Evolutionary conservation across 164 flowering plant species (phyloP).

Genomic region (Platanus orientalis): DNA sequence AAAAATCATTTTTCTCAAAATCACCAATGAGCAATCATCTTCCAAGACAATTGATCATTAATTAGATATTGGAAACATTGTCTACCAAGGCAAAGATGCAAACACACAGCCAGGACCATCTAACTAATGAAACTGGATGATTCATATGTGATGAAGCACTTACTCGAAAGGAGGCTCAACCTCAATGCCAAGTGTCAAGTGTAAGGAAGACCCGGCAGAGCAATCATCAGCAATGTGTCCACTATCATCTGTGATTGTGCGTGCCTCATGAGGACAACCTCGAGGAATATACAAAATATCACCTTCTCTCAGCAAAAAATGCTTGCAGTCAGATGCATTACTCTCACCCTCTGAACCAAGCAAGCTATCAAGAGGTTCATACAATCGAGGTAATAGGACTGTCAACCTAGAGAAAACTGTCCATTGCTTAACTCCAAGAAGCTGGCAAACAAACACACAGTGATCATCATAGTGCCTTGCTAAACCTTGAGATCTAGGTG

Average conservation of each 20-base stretch:
- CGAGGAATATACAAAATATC: constrained; percentile 78
- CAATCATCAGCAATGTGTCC: constrained; percentile 14
- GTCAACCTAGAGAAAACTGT: constrained; percentile 27
- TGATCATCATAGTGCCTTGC: constrained; percentile 77
- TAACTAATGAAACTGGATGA: background rate
- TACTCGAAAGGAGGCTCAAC: constrained; percentile 86
- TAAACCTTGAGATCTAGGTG: constrained; percentile 73
- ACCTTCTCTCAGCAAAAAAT: constrained; percentile 57
- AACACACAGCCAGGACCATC: background rate
- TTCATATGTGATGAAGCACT: constrained; percentile 24
- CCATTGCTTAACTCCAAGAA: constrained; percentile 63
- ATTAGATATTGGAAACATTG: background rate
- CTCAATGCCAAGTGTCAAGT: constrained; percentile 71
- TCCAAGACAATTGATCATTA: no score
- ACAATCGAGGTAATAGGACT: constrained; percentile 58
- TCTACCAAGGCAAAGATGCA: background rate
- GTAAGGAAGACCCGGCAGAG: constrained; percentile 47
- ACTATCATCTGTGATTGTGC: constrained; percentile 28
- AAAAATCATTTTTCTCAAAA: no score
- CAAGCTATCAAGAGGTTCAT: constrained; percentile 36
- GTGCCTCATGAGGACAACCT: constrained; percentile 74
- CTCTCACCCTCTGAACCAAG: constrained; percentile 18
- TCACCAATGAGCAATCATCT: no score
- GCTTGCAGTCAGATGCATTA: constrained; percentile 15
- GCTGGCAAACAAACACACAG: constrained; percentile 78